Evolutionary conservation across 176 grass and related monocot genomes (phyloP).

Genomic region (Pontederia crassipes): DNA sequence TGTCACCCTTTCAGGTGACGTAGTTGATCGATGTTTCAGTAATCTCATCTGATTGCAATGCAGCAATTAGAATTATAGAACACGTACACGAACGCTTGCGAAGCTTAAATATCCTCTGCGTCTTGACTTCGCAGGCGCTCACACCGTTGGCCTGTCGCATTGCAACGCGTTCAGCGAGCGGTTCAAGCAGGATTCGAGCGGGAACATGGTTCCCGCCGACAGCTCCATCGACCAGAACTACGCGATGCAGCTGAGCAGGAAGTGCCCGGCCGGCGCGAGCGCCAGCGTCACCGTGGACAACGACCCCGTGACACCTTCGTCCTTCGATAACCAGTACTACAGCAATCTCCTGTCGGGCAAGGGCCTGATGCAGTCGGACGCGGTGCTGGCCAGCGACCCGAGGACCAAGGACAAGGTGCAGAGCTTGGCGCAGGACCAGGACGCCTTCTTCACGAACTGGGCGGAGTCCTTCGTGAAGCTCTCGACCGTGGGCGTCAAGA

Average conservation of each 20-base stretch:
- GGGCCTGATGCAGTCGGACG: conserved; percentile 70
- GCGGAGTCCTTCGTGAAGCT: conserved; percentile 58
- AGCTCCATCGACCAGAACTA: conserved; percentile 55
- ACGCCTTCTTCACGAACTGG: conserved; percentile 66
- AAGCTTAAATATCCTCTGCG: background rate
- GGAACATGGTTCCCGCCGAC: conserved; percentile 53
- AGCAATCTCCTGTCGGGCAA: conserved; percentile 50
- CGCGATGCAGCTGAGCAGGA: conserved; percentile 44
- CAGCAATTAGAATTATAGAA: background rate
- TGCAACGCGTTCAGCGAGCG: conserved; percentile 83
- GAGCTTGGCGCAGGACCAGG: conserved; percentile 58
- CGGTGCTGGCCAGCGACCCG: conserved; percentile 48
- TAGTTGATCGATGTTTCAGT: too few relatives aligned
- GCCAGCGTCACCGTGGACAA: conserved; percentile 34
- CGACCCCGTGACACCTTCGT: conserved; percentile 47
- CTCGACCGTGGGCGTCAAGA: conserved; percentile 48
- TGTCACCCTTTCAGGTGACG: conserved; percentile 67
- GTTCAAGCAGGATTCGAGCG: conserved; percentile 53
- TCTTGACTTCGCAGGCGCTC: conserved; percentile 38
- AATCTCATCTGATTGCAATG: background rate
- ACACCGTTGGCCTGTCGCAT: conserved; percentile 84
- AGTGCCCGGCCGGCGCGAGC: conserved; percentile 37
- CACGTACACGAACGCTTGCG: background rate
- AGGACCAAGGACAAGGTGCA: conserved; percentile 43
- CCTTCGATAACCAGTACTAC: conserved; percentile 87